Conservation (phyloP, 257 asterid genomes). For the Capsicum rhomboideum region DNA sequence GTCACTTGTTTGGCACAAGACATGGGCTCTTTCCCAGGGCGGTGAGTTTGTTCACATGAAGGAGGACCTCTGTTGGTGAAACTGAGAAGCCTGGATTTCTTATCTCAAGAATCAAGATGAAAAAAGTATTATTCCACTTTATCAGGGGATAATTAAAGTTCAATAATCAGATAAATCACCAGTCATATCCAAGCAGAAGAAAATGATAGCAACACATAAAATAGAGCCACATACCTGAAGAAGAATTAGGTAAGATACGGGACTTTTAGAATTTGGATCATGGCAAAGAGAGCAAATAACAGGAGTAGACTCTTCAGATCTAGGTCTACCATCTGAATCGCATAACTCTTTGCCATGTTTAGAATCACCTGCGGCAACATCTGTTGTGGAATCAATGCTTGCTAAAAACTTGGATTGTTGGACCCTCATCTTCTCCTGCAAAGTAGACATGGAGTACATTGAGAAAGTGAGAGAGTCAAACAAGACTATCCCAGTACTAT, state of each 20-base stretch:
- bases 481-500: not conserved
- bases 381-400: conserved; percentile 47
- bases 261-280: conserved; percentile 57
- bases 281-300: conserved; percentile 89
- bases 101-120: conserved; percentile 29
- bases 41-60: conserved; percentile 63
- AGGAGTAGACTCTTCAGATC: conserved; percentile 43
- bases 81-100: conserved; percentile 96
- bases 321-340: conserved; percentile 30
- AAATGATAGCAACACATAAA: not conserved
- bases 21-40: conserved; percentile 47
- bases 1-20: conserved; percentile 18
- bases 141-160: conserved; percentile 1
- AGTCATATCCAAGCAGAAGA: not conserved
- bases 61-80: conserved; percentile 61
- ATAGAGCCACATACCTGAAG: conserved; percentile 62
- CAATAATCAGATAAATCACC: conserved; percentile 2
- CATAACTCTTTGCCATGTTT: conserved; percentile 34
- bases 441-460: not conserved
- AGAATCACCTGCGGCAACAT: conserved; percentile 50
- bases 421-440: conserved; percentile 85
- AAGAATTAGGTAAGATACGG: conserved; percentile 78
- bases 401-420: conserved; percentile 89
- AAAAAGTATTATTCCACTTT: conserved; percentile 3
- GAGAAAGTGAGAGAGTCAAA: not conserved